phyloP scores from a whole-genome alignment of 2,329 filamentous ascomycete genomes.

The Grosmannia clavigera region DNA sequence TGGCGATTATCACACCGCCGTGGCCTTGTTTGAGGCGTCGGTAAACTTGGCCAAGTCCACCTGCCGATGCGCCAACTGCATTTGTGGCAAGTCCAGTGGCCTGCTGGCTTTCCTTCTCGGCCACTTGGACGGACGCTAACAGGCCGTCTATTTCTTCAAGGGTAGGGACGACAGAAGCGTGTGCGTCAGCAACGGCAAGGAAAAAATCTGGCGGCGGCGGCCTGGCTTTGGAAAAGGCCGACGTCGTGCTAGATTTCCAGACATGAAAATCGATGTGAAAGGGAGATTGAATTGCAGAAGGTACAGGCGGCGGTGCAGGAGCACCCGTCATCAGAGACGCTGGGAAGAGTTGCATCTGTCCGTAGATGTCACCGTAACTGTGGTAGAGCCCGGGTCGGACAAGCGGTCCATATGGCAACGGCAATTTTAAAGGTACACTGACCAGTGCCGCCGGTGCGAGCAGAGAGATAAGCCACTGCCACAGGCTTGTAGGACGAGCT shows the following conservation, averaged over 20 bases:
- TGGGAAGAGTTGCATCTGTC: constrained; percentile 59
- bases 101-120: background rate
- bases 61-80: constrained; percentile 16
- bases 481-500: constrained; percentile 21
- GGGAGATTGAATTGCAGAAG: constrained; percentile 17
- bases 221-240: constrained; percentile 65
- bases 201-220: constrained; percentile 74
- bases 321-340: constrained; percentile 40
- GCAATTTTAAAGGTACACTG: background rate
- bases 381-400: constrained; percentile 53
- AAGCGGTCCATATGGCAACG: constrained; percentile 39
- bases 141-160: constrained; percentile 59
- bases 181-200: constrained; percentile 69
- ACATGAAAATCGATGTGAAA: constrained; percentile 70
- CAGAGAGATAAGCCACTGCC: constrained; percentile 39
- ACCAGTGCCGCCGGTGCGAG: background rate
- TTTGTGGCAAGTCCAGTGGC: background rate
- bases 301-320: background rate
- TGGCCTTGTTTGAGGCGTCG: constrained; percentile 72
- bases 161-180: constrained; percentile 58
- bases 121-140: constrained; percentile 43
- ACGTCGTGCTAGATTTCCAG: constrained; percentile 57
- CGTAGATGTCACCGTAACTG: constrained; percentile 60
- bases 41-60: constrained; percentile 38
- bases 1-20: constrained; percentile 70